A percentile compares a stretch with the other conserved stretches of the same genome.
Evolutionary conservation across 2,329 filamentous ascomycete species (phyloP).

Genomic region (Metarhizium robertsii): DNA sequence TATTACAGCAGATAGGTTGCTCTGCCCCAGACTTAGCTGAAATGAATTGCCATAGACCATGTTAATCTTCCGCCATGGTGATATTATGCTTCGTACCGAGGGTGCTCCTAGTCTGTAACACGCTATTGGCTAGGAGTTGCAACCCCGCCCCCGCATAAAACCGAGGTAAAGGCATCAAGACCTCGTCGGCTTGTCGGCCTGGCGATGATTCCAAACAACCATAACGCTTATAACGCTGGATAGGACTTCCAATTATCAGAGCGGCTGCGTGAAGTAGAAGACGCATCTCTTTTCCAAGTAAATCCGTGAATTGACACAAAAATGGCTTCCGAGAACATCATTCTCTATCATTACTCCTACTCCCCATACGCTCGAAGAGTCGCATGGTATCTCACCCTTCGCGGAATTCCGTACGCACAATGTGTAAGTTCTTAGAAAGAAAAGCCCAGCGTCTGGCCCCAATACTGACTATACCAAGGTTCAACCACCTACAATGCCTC

Average conservation of each 20-base stretch:
- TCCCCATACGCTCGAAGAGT: conserved; percentile 57
- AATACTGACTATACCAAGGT: conserved; percentile 32
- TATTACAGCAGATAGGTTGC: background rate
- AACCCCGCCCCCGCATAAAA: background rate
- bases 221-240: background rate
- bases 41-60: background rate
- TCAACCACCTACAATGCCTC: conserved; percentile 57
- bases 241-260: background rate
- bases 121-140: background rate
- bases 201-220: background rate
- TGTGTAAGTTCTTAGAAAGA: conserved; percentile 36
- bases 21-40: background rate
- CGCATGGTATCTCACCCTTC: conserved; percentile 58
- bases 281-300: background rate
- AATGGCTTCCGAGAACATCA: conserved; percentile 26
- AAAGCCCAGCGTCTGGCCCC: background rate
- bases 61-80: background rate
- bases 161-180: background rate
- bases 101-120: background rate
- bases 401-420: conserved; percentile 56
- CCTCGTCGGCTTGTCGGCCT: too few species aligned
- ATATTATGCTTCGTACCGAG: background rate
- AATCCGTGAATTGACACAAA: background rate
- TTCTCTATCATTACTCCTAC: conserved; percentile 57
- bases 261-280: background rate